These are phyloP conservation scores for Trametes cinnabarina DNA, from an alignment of 768 basidiomycete species.

Conservation along the genomic window DNA sequence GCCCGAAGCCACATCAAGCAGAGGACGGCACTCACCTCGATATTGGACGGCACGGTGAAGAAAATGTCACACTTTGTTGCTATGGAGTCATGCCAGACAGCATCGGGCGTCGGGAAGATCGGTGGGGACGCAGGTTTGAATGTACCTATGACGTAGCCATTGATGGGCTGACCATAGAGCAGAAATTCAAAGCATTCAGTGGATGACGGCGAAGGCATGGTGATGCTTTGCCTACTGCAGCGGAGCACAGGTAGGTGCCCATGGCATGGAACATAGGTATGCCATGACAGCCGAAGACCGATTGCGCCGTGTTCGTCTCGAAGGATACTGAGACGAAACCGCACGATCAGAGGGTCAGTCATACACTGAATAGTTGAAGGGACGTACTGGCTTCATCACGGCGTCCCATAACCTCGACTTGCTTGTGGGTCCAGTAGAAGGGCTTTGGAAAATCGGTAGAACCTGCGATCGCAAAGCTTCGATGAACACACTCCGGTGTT, in stretches of 20 bases:
- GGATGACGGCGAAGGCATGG: background rate
- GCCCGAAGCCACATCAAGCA: background rate
- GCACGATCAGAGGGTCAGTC: too few species aligned
- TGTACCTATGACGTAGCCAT: constrained; percentile 21
- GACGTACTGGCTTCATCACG: constrained; percentile 14
- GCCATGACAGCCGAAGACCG: constrained; percentile 7
- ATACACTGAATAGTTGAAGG: too few species aligned
- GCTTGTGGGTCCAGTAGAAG: constrained; percentile 20
- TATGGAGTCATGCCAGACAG: constrained; percentile 13
- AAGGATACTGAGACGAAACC: background rate
- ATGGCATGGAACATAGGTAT: constrained; percentile 17
- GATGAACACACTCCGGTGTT: background rate
- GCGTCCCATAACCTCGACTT: constrained; percentile 3
- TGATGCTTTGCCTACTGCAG: background rate
- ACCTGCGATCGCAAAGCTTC: constrained; percentile 2
- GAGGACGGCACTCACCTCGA: constrained; percentile 26
- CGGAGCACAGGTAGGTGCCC: background rate
- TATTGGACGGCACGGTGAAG: constrained; percentile 25
- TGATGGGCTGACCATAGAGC: constrained; percentile 3
- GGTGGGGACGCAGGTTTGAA: constrained; percentile 24
- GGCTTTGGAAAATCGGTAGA: constrained; percentile 28
- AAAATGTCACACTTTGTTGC: constrained; percentile 15
- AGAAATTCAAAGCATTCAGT: background rate
- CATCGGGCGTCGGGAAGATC: constrained; percentile 23
- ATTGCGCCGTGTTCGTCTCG: background rate